Evolutionary conservation across 2,329 filamentous ascomycete genomes (phyloP).

Genomic region (Sclerotinia trifoliorum): DNA sequence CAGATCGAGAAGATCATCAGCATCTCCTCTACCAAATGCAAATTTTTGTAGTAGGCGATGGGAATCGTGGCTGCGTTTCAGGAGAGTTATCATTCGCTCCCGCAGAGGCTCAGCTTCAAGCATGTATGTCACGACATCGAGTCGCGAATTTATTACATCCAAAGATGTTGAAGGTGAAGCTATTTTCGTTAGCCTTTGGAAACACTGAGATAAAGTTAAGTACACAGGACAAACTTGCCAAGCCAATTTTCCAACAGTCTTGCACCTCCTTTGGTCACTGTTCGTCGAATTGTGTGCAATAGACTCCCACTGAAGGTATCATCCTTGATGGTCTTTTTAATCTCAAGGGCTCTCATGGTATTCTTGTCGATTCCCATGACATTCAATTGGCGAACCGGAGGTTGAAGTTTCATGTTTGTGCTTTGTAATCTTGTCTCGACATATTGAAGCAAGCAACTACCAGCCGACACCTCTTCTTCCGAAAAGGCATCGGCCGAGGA

Average conservation of each 20-base stretch:
- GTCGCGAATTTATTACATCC: conserved; percentile 70
- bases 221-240: conserved; percentile 47
- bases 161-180: conserved; percentile 86
- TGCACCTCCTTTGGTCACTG: conserved; percentile 87
- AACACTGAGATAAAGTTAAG: too few relatives aligned
- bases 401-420: conserved; percentile 75
- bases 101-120: conserved; percentile 64
- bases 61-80: conserved; percentile 78
- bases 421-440: conserved; percentile 76
- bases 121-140: conserved; percentile 79
- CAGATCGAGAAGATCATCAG: conserved; percentile 83
- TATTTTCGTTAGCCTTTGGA: conserved; percentile 35
- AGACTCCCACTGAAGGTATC: conserved; percentile 77
- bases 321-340: conserved; percentile 82
- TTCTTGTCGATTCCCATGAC: conserved; percentile 91
- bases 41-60: conserved; percentile 93
- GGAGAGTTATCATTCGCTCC: conserved; percentile 64
- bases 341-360: conserved; percentile 84
- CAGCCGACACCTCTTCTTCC: conserved; percentile 69
- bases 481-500: conserved; percentile 59
- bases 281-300: conserved; percentile 83
- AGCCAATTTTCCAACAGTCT: conserved; percentile 81
- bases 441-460: conserved; percentile 79
- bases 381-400: conserved; percentile 74
- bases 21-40: conserved; percentile 83